Conservation (phyloP, 495 filamentous ascomycete genomes). For the Lophium mytilinum region DNA sequence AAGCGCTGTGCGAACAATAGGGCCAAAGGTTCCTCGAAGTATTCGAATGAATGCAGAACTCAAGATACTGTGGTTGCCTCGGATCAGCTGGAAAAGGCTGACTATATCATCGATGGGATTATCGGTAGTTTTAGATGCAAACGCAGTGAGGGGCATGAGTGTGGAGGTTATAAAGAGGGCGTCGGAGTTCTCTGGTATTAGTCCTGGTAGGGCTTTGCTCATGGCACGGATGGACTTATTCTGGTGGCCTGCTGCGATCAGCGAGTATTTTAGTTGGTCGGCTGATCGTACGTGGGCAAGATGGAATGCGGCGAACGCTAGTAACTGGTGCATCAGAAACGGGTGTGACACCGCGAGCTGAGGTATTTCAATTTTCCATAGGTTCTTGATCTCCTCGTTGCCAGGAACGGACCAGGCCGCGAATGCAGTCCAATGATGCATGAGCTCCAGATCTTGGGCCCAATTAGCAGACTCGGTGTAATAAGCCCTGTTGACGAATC, state of each 20-base stretch:
- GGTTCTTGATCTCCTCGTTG: conserved; percentile 3
- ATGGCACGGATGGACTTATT: conserved; percentile 14
- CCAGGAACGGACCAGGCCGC: not conserved
- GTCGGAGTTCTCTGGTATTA: conserved; percentile 6
- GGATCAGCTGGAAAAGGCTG: conserved; percentile 14
- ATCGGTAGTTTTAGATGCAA: conserved; percentile 4
- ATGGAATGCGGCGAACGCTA: conserved; percentile 23
- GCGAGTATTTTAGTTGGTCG: not conserved
- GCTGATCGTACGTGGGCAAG: conserved; percentile 2
- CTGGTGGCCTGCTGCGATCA: conserved; percentile 16
- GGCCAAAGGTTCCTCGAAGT: conserved; percentile 1
- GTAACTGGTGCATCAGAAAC: conserved; percentile 24
- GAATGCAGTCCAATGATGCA: conserved; percentile 23
- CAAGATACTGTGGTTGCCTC: conserved; percentile 14
- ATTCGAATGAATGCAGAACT: not conserved
- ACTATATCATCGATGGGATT: conserved; percentile 14
- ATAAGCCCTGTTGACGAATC: conserved; percentile 8
- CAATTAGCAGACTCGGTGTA: conserved; percentile 7
- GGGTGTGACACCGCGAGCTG: conserved; percentile 10
- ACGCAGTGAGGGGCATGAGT: conserved; percentile 10
- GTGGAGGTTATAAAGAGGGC: conserved; percentile 12
- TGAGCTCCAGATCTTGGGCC: conserved; percentile 21
- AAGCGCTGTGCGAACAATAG: not conserved
- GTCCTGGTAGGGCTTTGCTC: conserved; percentile 3
- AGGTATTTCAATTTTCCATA: conserved; percentile 13